Base-by-base conservation (phyloP, 768 basidiomycete genomes). In the Serendipita sp. region DNA sequence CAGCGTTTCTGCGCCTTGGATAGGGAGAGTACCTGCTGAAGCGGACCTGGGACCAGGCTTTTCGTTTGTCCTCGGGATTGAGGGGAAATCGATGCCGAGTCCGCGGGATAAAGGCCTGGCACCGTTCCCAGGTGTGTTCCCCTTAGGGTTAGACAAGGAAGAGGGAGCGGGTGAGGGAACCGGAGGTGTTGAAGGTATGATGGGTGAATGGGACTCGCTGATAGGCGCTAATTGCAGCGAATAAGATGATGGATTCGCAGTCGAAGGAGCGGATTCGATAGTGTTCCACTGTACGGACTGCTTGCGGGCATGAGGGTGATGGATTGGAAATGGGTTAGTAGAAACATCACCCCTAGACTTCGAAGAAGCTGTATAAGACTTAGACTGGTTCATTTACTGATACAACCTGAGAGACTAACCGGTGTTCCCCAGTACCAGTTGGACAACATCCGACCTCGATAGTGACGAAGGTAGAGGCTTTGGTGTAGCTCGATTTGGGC, bases 241-340 rank as follows among this genome's bases (percentile, higher is more conserved):
- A 69, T 1, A 71, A 70, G 33, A 70, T 68, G 16, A 73, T 64
- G 13, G 69, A 44, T 3, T 44, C 23, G 64, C 62, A 2, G 31
- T 40, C 53, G 62, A 68, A 60, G 13, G 72, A 64, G 11, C 69
- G 67, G 13, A 65, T 48, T 11, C 68, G 63, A 27, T 16, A 75
- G 76, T 43, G 64, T 55, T 36, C 33, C 53, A 64, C 27, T 27
- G 64, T 29, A 87, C 73, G 16, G 87, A 90, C 18, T 82, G 77
- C 71, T 89, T 90, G 37, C 88, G 81, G 0, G 86, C 88, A 66
- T 90, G 88, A 0, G 88, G 88, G 69, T 90, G 88, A 45, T 81
- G 64, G 16, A 66, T 29, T 13, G 66, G 67, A 13, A 68, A 60
- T 16, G 55, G 29, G 8, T 60, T 60, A 10, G 23, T 11, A 33